Base-by-base conservation (phyloP, 1,284 basidiomycete genomes). In the Trichosporon sp. region DNA sequence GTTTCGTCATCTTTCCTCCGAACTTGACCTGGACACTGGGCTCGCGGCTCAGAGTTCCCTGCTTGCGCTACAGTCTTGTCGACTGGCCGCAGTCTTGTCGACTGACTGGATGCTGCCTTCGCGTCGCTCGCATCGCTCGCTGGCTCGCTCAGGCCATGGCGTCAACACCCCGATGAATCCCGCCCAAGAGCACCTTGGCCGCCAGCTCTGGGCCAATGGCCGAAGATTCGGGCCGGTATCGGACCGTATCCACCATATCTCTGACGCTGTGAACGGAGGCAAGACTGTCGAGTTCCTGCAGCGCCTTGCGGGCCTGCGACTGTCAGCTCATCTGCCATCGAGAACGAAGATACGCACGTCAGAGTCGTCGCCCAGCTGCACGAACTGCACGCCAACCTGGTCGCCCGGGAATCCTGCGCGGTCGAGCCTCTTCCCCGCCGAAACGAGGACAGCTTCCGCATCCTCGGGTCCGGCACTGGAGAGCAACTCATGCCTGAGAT, bases 331-430 rank as follows among this genome's bases (percentile, higher is more conserved):
- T 26, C 26, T 26, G 26, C 26, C 26, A 26, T 26, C 26, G 26
- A 26, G 26, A 26, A 26, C 26, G 26, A 26, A 26, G 26, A 5
- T 31, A 73, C 81, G 74, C 69, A 78, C 80, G 67, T 80, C 78
- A 0, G 73, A 14, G 63, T 80, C 80, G 54, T 81, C 74, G 5
- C 84, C 83, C 35, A 85, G 79, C 71, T 85, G 85, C 31, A 86
- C 71, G 68, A 86, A 80, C 72, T 84, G 82, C 31, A 86, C 77
- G 51, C 84, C 84, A 7, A 86, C 76, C 76, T 86, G 85, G 31
- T 78, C 75, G 2, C 83, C 72, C 0, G 84, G 84, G 66, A 78
- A 84, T 48, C 79, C 75, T 6, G 81, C 79, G n/a, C 76, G 68
- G 72, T 86, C 84, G 14, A 86, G 79, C 75, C 80, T 67, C 68